phyloP scores from a whole-genome alignment of 2,329 filamentous ascomycete genomes.

The Nannizziopsis arthrosporioides region DNA sequence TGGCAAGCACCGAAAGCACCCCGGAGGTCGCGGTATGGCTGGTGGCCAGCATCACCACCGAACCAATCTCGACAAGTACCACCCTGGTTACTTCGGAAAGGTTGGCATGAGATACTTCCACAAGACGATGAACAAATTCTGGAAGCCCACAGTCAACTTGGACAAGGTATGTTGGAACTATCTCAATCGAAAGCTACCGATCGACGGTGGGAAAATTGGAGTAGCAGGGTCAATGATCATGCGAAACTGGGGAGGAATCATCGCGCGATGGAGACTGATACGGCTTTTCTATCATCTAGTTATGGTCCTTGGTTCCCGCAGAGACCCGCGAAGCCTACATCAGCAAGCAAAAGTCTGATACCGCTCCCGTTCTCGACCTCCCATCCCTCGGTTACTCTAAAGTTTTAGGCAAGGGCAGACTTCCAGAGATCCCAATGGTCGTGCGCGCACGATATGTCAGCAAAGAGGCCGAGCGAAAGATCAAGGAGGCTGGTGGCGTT shows the following conservation, averaged over 20 bases:
- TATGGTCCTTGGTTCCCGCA: conserved; percentile 86
- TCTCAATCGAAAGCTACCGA: background rate
- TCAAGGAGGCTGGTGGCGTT: conserved; percentile 93
- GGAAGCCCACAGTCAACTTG: conserved; percentile 97
- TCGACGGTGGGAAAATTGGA: background rate
- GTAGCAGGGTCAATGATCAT: background rate
- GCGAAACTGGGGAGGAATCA: background rate
- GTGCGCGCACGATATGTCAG: conserved; percentile 92
- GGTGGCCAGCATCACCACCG: conserved; percentile 99
- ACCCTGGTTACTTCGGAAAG: conserved; percentile 99
- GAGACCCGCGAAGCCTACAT: conserved; percentile 93
- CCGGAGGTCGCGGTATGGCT: conserved; percentile 71
- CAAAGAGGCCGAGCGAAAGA: conserved; percentile 96
- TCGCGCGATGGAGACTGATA: conserved; percentile 1
- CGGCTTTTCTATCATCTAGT: conserved; percentile 40
- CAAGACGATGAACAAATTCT: conserved; percentile 89
- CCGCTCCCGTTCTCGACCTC: conserved; percentile 94
- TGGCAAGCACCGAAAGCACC: conserved; percentile 95
- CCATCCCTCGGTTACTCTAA: conserved; percentile 96
- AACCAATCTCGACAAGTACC: conserved; percentile 87
- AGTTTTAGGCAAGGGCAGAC: conserved; percentile 94
- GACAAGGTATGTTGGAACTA: conserved; percentile 64
- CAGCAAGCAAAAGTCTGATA: conserved; percentile 63
- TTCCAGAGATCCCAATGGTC: conserved; percentile 85
- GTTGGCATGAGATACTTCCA: conserved; percentile 95